phyloP scores from a whole-genome alignment of 495 filamentous ascomycete genomes.

The Chaetomium tenue region DNA sequence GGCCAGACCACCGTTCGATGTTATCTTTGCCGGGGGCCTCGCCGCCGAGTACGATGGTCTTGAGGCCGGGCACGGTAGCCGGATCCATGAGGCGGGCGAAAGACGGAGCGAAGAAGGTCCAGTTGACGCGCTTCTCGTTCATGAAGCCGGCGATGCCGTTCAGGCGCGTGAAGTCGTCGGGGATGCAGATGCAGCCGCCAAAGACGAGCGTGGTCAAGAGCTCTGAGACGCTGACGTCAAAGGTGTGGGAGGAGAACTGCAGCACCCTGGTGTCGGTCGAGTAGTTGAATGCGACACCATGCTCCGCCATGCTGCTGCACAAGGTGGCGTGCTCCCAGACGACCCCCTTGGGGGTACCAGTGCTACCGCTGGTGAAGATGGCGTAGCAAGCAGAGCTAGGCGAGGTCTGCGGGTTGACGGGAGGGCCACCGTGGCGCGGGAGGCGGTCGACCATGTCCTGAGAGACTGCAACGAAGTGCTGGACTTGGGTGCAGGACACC shows the following conservation, averaged over 20 bases:
- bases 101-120: constrained; percentile 28
- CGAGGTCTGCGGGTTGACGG: not conserved
- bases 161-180: constrained; percentile 26
- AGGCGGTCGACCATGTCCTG: not conserved
- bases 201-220: constrained; percentile 53
- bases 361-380: constrained; percentile 60
- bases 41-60: constrained; percentile 30
- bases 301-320: constrained; percentile 21
- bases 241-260: constrained; percentile 61
- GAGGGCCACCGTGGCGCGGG: not conserved
- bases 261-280: constrained; percentile 42
- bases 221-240: constrained; percentile 55
- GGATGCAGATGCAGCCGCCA: constrained; percentile 40
- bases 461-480: constrained; percentile 12
- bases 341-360: constrained; percentile 52
- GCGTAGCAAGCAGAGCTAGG: constrained; percentile 40
- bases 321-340: constrained; percentile 42
- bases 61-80: constrained; percentile 22
- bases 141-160: constrained; percentile 35
- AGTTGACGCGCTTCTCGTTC: constrained; percentile 24
- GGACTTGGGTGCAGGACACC: constrained; percentile 13
- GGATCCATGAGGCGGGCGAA: constrained; percentile 25
- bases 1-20: constrained; percentile 24
- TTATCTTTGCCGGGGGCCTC: constrained; percentile 25
- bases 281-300: not conserved